phyloP scores from a whole-genome alignment of 2,329 filamentous ascomycete genomes.

The Penicillium sp. region DNA sequence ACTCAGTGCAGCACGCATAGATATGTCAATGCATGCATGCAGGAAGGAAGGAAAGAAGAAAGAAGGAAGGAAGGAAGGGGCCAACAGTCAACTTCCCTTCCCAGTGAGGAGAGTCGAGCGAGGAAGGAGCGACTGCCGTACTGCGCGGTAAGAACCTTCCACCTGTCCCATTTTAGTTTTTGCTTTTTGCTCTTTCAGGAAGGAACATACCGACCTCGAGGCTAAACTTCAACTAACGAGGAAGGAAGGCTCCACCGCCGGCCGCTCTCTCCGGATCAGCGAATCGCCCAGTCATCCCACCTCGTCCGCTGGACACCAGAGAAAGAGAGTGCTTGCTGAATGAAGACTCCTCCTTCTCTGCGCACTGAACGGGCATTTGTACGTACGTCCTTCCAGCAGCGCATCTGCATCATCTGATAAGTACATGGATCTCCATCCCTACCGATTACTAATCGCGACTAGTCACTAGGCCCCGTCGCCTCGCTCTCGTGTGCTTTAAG shows the following conservation, averaged over 20 bases:
- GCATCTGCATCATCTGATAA: not conserved
- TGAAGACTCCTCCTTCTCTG: too few relatives aligned
- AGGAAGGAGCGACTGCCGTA: not conserved
- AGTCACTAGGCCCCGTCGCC: not conserved
- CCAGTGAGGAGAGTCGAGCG: too few relatives aligned
- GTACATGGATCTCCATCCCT: not conserved
- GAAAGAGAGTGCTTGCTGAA: too few relatives aligned
- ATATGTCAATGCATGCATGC: too few relatives aligned
- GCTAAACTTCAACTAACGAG: not conserved
- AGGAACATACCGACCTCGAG: not conserved
- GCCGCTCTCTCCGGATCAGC: constrained; percentile 13
- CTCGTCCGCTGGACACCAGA: too few relatives aligned
- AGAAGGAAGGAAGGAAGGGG: not conserved
- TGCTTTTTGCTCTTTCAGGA: not conserved
- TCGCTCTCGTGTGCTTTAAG: not conserved
- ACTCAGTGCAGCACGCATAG: too few relatives aligned
- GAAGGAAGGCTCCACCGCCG: not conserved
- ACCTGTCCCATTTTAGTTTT: not conserved
- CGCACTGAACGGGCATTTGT: too few relatives aligned
- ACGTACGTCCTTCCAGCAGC: not conserved
- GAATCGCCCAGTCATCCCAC: constrained; percentile 5
- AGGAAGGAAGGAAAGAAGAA: not conserved
- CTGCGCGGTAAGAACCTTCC: too few relatives aligned
- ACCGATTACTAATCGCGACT: not conserved
- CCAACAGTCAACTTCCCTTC: too few relatives aligned